Evolutionary conservation across 1,139 yeast genomes (phyloP).

Genomic region (Kodamaea plutei): DNA sequence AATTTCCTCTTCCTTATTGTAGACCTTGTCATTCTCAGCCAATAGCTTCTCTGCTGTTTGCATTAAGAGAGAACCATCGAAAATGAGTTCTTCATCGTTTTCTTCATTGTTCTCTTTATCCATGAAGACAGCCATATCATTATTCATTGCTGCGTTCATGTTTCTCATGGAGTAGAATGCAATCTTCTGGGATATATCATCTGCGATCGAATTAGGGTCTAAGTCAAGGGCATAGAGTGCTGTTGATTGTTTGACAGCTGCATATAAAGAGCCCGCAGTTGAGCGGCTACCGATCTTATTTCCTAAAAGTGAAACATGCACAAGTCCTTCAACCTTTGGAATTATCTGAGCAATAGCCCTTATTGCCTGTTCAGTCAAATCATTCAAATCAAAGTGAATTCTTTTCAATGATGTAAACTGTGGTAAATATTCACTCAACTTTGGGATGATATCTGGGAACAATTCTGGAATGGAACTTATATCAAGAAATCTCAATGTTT

Average conservation of each 20-base stretch:
- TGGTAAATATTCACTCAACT: constrained; percentile 61
- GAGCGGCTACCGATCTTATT: constrained; percentile 52
- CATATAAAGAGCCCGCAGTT: constrained; percentile 64
- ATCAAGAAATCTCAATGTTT: constrained; percentile 68
- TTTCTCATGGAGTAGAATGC: constrained; percentile 81
- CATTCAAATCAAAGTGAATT: constrained; percentile 74
- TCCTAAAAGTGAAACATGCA: constrained; percentile 75
- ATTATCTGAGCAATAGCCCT: constrained; percentile 67
- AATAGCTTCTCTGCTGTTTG: constrained; percentile 22
- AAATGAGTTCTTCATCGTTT: constrained; percentile 33
- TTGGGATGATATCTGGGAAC: constrained; percentile 68
- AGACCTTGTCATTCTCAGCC: constrained; percentile 20
- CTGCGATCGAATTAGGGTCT: constrained; percentile 65
- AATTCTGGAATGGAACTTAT: constrained; percentile 67
- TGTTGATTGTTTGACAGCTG: constrained; percentile 63
- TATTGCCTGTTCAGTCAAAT: constrained; percentile 58
- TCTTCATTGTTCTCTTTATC: constrained; percentile 18
- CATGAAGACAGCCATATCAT: constrained; percentile 22
- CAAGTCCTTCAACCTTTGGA: constrained; percentile 62
- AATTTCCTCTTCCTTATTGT: constrained; percentile 30
- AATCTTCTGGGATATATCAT: constrained; percentile 68
- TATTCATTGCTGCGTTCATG: constrained; percentile 60
- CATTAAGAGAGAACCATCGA: constrained; percentile 41
- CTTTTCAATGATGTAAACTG: constrained; percentile 60
- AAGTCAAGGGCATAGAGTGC: constrained; percentile 68